These are phyloP conservation scores for Hortiboletus flavorubellus DNA, from an alignment of 768 basidiomycete species.

Conservation along the genomic window DNA sequence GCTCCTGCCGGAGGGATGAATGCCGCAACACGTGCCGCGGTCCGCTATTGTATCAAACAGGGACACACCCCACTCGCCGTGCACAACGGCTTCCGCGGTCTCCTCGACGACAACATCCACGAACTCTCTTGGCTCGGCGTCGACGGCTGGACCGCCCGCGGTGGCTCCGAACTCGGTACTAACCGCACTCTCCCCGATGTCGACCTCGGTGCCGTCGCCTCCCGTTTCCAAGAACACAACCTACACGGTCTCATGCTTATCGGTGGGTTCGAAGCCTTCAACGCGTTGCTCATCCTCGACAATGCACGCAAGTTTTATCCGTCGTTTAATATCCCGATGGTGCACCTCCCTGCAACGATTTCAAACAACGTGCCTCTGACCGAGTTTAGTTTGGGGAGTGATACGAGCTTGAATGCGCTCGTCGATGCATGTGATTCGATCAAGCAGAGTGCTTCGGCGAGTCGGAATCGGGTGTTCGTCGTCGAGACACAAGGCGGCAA, in stretches of 20 bases:
- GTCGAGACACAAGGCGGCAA: conserved; percentile 98
- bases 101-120: conserved; percentile 83
- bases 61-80: conserved; percentile 92
- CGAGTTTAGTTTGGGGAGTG: conserved; percentile 92
- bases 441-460: conserved; percentile 97
- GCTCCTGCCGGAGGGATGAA: conserved; percentile 99
- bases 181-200: conserved; percentile 85
- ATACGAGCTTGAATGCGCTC: conserved; percentile 96
- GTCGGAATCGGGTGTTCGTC: conserved; percentile 93
- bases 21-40: conserved; percentile 92
- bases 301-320: conserved; percentile 81
- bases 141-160: conserved; percentile 93
- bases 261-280: conserved; percentile 96
- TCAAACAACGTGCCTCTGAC: conserved; percentile 98
- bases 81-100: conserved; percentile 94
- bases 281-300: conserved; percentile 71
- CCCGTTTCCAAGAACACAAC: conserved; percentile 84
- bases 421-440: conserved; percentile 98
- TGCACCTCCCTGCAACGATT: conserved; percentile 93
- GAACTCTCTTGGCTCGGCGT: conserved; percentile 95
- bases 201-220: conserved; percentile 85
- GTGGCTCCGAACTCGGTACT: conserved; percentile 96
- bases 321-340: conserved; percentile 93
- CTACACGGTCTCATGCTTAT: conserved; percentile 83
- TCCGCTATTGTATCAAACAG: conserved; percentile 87